Base-by-base conservation (phyloP, 768 basidiomycete species). In the Tylopilus vinaceipallidus region DNA sequence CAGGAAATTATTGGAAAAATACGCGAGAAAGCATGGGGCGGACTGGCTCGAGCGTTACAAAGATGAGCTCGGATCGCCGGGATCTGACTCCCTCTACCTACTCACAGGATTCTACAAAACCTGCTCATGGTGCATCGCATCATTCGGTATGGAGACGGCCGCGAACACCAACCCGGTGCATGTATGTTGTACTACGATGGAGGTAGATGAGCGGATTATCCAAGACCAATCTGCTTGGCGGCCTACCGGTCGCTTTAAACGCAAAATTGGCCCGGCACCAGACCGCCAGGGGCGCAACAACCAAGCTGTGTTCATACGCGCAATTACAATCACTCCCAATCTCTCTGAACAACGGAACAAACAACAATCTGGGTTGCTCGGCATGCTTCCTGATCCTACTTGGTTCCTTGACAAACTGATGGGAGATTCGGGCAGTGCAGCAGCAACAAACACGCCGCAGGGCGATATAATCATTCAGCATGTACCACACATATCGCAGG, bases 31-130 rank as follows among this genome's bases (percentile, higher is more conserved):
- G 22, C 44, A 45, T 20, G 44, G 44, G 11, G 8, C 33, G 2
- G 33, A 45, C 8, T 35, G 32, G 44, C 23, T 34, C 24, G 34
- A 26, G 17, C 32, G 32, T 26, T 33, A n/a, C 17, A 35, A 12
- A 19, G 34, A 45, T 17, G 33, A 4, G 11, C 27, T 23, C 8
- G 22, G 32, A 17, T 23, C 6, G 34, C 20, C 26, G 11, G 11
- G 44, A 24, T 45, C 44, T 14, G 26, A 35, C 13, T 35, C 44
- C 23, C 32, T 45, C 24, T 35, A 45, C 32, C 32, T 45, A 12
- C 16, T 45, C 23, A 45, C 44, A 6, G 44, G 43, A 23, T 45
- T 24, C 34, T 35, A 45, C 26, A 45, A 35, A 45, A 24, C 44
- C 6, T 35, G 42, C 8, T 32, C 30, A 33, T 43, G 42, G 42